Conservation (phyloP, 1,139 yeast species). For the Ogataea hybrid region DNA sequence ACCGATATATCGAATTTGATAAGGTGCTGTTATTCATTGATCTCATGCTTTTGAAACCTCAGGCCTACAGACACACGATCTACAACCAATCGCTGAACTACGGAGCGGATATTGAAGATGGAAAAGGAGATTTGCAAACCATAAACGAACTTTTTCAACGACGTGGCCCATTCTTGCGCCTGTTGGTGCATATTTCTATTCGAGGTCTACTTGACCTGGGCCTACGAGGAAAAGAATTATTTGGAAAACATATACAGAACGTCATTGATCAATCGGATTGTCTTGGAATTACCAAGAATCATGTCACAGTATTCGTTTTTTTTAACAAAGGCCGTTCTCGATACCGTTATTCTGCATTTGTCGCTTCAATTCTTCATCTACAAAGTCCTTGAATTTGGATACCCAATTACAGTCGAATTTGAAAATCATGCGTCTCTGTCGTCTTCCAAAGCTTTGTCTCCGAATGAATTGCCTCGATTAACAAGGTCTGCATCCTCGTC, state of each 20-base stretch:
- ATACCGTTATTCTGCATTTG: constrained; percentile 53
- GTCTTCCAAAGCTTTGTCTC: constrained; percentile 1
- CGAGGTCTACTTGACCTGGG: constrained; percentile 92
- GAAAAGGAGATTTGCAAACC: too few species aligned
- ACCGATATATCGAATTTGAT: constrained; percentile 90
- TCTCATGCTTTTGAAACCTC: constrained; percentile 75
- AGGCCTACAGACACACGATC: constrained; percentile 86
- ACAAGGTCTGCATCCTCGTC: constrained; percentile 9
- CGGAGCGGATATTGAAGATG: constrained; percentile 1
- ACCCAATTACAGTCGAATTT: constrained; percentile 18
- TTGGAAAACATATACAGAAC: constrained; percentile 24
- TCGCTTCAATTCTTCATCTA: constrained; percentile 44
- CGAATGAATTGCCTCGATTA: constrained; percentile 6
- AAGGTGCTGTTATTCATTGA: constrained; percentile 82
- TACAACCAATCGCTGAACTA: constrained; percentile 46
- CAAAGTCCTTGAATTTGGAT: constrained; percentile 38
- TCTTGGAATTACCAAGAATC: constrained; percentile 41
- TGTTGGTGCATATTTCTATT: constrained; percentile 72
- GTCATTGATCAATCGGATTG: constrained; percentile 28
- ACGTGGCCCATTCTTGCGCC: constrained; percentile 34
- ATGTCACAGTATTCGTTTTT: constrained; percentile 66
- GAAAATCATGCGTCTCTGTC: constrained; percentile 11
- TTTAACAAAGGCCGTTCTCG: constrained; percentile 57
- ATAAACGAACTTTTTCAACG: constrained; percentile 2
- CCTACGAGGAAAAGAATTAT: constrained; percentile 68